Percentiles rank a stretch among this genome's conserved stretches.
Conservation (phyloP, 495 filamentous ascomycete species). For the Aspergillus bertholletiae region DNA sequence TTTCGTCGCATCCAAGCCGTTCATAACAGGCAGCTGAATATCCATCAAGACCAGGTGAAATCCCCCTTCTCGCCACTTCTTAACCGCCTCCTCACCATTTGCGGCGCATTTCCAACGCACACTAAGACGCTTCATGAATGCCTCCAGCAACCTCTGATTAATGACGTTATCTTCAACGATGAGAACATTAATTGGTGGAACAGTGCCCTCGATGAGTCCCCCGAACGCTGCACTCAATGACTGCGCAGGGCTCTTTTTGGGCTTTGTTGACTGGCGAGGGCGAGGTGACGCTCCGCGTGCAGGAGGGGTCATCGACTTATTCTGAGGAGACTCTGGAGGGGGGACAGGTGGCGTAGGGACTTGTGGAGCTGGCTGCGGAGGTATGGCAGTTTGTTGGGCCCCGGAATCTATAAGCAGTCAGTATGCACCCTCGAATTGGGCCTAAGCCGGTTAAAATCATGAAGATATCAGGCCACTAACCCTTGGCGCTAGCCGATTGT, state of each 20-base stretch:
- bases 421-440: not conserved
- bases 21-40: constrained; percentile 97
- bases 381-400: constrained; percentile 20
- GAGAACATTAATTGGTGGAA: constrained; percentile 94
- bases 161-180: constrained; percentile 99
- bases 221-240: constrained; percentile 39
- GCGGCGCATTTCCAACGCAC: constrained; percentile 97
- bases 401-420: constrained; percentile 28
- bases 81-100: constrained; percentile 89
- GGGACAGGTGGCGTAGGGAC: constrained; percentile 38
- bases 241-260: constrained; percentile 44
- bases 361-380: constrained; percentile 24
- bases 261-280: constrained; percentile 28
- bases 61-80: constrained; percentile 89
- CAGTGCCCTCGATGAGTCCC: constrained; percentile 74
- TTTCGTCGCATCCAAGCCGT: constrained; percentile 90
- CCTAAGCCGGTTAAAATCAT: not conserved
- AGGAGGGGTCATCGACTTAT: constrained; percentile 33
- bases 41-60: constrained; percentile 98
- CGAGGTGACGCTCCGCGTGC: constrained; percentile 38
- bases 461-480: constrained; percentile 16
- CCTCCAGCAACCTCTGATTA: constrained; percentile 88
- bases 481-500: constrained; percentile 24
- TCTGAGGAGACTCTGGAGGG: constrained; percentile 34
- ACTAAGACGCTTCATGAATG: constrained; percentile 93